These are phyloP conservation scores for Ensete glaucum DNA, from an alignment of 176 grass and related monocot species.

Conservation along the genomic window DNA sequence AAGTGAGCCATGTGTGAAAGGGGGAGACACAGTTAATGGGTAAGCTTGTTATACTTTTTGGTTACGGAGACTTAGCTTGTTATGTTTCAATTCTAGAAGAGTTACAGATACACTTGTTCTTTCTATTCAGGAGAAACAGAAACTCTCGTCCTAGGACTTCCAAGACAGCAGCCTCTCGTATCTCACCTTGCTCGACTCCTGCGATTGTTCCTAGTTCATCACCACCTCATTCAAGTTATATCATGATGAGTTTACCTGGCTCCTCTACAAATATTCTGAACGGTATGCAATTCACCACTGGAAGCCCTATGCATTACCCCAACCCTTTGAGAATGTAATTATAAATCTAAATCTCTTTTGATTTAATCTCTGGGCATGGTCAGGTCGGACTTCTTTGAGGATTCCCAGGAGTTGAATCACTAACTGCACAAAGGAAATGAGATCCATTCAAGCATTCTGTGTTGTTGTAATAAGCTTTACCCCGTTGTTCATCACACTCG, in stretches of 20 bases:
- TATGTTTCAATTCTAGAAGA: background rate
- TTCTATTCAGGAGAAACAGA: background rate
- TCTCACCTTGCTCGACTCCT: background rate
- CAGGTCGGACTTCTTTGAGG: background rate
- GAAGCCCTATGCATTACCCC: constrained; percentile 4
- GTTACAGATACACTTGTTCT: background rate
- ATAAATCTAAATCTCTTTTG: background rate
- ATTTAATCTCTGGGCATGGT: background rate
- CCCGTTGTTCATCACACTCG: background rate
- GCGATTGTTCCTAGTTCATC: background rate
- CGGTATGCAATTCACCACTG: background rate
- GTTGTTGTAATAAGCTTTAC: background rate
- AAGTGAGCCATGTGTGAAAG: background rate
- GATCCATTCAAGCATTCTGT: background rate
- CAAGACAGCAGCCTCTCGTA: background rate
- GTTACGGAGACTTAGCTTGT: background rate
- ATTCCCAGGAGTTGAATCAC: background rate
- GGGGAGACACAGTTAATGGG: background rate
- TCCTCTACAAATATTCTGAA: background rate
- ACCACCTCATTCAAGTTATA: background rate
- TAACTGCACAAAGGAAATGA: background rate
- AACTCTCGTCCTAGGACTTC: constrained; percentile 2
- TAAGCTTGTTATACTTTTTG: background rate
- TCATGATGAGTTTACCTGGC: background rate
- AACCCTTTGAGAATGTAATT: background rate